Evolutionary conservation across 352 stramenopile genomes (phyloP).

Genomic region (Phytophthora fragariae): DNA sequence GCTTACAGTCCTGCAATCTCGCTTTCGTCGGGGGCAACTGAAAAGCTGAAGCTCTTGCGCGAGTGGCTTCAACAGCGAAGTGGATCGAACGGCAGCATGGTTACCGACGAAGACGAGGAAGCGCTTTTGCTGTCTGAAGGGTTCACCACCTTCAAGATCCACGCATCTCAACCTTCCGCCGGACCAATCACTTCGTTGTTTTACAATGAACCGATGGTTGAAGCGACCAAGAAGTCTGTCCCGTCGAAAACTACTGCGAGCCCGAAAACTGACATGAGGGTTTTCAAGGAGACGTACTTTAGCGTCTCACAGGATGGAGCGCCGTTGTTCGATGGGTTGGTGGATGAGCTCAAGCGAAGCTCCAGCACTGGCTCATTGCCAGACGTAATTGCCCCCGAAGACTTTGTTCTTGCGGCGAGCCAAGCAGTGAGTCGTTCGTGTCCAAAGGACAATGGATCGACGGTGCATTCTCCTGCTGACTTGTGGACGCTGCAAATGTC

Average conservation of each 20-base stretch:
- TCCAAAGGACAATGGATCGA: slow-evolving; percentile 7
- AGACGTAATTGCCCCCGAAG: slow-evolving; percentile 24
- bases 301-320: background rate
- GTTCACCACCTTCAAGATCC: slow-evolving; percentile 43
- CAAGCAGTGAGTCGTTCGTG: slow-evolving; percentile 27
- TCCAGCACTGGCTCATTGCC: slow-evolving; percentile 24
- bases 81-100: slow-evolving; percentile 24
- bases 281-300: slow-evolving; percentile 39
- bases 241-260: background rate
- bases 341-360: slow-evolving; percentile 32
- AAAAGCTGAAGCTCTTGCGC: slow-evolving; percentile 36
- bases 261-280: slow-evolving; percentile 20
- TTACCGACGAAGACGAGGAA: slow-evolving; percentile 45
- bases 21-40: slow-evolving; percentile 20
- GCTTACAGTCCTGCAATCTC: slow-evolving; percentile 26
- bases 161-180: slow-evolving; percentile 5
- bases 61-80: slow-evolving; percentile 47
- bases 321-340: slow-evolving; percentile 16
- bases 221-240: slow-evolving; percentile 6
- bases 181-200: slow-evolving; percentile 11
- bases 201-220: slow-evolving; percentile 35
- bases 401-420: slow-evolving; percentile 37
- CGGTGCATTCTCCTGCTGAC: slow-evolving; percentile 21
- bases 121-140: slow-evolving; percentile 50
- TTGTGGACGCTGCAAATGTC: slow-evolving; percentile 58